Base-by-base conservation (phyloP, 2,329 filamentous ascomycete species). In the Dryadomyces quercivorus region DNA sequence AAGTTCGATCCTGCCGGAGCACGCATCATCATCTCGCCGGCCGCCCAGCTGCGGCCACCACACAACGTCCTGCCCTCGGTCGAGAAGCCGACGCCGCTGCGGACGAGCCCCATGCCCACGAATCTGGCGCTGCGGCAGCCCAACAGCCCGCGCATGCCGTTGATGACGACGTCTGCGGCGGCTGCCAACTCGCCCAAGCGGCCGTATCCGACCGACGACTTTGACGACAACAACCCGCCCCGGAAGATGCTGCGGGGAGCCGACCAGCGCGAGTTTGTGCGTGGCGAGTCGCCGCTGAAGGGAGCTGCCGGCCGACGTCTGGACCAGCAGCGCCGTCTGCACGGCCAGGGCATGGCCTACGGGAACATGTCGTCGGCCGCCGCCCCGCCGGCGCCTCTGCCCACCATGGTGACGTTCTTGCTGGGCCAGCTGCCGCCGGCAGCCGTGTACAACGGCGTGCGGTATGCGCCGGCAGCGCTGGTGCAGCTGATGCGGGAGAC, bases 281-380 rank as follows among this genome's bases (percentile, higher is more conserved):
- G 93, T 51, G 91, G 86, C n/a, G 90, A 88, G 55, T 97, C 92
- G 5, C 93, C 94, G 0, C 76, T 97, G 42, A 98, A 97, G 67
- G 89, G 89, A 15, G 88, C 88, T 1, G 89, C 92, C 42, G 88
- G 89, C 26, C 84, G 91, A 55, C 84, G 91, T 40, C 75, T 94
- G 21, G 88, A 93, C 63, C 86, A 93, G 65, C 84, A 88, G 65
- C 78, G 81, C 52, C 75, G 82, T 5, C 81, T 77, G 61, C 79
- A 79, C 59, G 72, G 73, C 13, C 73, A 74, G 59, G 67, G 66
- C 16, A 59, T 62, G 49, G 63, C 48, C 21, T 21, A 51, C 67
- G 48, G 63, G 16, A n/a, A 13, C 47, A 63, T 63, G n/a, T 64
- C 65, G 7, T 65, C 67, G 42, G 63, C 57, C 16, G 64, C 56